A percentile compares a stretch with the other conserved stretches of the same genome.
phyloP scores from a whole-genome alignment of 1,284 basidiomycete genomes.

The Coniferiporia sulphurascens region DNA sequence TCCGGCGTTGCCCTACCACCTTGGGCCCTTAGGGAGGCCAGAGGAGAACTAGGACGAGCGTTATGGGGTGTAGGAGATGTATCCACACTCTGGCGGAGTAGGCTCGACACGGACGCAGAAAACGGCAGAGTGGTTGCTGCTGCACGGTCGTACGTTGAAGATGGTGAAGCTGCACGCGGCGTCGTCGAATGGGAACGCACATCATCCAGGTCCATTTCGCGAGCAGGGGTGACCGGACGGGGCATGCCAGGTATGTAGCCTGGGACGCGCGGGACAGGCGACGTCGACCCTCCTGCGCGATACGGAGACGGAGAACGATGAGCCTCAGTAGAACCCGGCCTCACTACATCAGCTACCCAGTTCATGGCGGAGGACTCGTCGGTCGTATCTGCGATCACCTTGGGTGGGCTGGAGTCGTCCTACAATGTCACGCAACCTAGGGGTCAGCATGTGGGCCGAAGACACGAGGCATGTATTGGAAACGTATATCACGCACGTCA shows the following conservation, averaged over 20 bases:
- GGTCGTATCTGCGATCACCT: constrained; percentile 6
- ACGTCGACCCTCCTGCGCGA: constrained; percentile 38
- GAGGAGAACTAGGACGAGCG: constrained; percentile 43
- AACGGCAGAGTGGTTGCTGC: constrained; percentile 29
- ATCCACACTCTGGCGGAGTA: constrained; percentile 48
- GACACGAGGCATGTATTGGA: neutral
- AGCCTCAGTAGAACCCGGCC: constrained; percentile 12
- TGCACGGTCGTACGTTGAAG: constrained; percentile 32
- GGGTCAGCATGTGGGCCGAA: constrained; percentile 5
- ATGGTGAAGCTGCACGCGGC: constrained; percentile 68
- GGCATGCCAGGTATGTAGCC: constrained; percentile 88
- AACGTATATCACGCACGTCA: constrained; percentile 12
- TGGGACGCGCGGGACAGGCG: constrained; percentile 61
- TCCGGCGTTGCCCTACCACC: constrained; percentile 8
- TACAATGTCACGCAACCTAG: constrained; percentile 9
- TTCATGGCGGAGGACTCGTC: constrained; percentile 11
- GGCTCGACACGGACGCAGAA: constrained; percentile 32
- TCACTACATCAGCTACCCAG: constrained; percentile 14
- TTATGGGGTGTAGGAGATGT: constrained; percentile 38
- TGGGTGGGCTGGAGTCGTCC: constrained; percentile 2
- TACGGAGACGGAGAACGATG: constrained; percentile 44
- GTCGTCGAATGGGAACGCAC: constrained; percentile 71
- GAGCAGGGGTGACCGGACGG: constrained; percentile 72
- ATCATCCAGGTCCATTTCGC: constrained; percentile 65
- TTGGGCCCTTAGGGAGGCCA: constrained; percentile 23